These are phyloP conservation scores for Xylaria arbuscula DNA, from an alignment of 2,329 filamentous ascomycete genomes.

Conservation along the genomic window DNA sequence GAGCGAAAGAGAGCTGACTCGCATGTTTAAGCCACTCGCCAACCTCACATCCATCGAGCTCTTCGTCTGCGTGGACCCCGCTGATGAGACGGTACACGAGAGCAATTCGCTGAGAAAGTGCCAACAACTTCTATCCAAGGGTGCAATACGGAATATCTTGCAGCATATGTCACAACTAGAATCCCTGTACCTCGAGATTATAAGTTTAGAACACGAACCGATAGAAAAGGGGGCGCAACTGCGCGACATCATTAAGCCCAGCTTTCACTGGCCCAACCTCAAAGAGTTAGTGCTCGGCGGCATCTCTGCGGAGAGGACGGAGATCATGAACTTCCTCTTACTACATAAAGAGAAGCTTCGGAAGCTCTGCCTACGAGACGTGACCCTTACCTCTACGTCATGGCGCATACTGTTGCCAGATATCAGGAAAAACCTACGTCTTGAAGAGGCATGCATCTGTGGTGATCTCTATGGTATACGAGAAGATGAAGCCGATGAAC, in stretches of 20 bases:
- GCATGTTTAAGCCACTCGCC: conserved; percentile 40
- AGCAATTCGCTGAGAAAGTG: conserved; percentile 34
- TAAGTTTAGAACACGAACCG: conserved; percentile 21
- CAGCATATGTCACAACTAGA: conserved; percentile 42
- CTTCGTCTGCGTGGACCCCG: conserved; percentile 37
- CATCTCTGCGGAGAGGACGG: conserved; percentile 41
- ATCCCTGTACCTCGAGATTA: conserved; percentile 42
- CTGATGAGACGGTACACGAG: conserved; percentile 22
- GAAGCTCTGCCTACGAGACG: conserved; percentile 43
- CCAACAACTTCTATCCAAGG: conserved; percentile 37
- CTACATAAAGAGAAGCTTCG: conserved; percentile 45
- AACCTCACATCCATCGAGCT: conserved; percentile 44
- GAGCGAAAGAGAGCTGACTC: conserved; percentile 32
- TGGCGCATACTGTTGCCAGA: conserved; percentile 44
- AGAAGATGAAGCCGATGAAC: conserved; percentile 34
- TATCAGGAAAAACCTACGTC: conserved; percentile 42
- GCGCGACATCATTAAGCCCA: conserved; percentile 42
- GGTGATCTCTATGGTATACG: conserved; percentile 41
- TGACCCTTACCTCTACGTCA: conserved; percentile 42
- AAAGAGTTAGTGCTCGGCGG: conserved; percentile 41
- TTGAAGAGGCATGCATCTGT: conserved; percentile 45
- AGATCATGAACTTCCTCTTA: conserved; percentile 42
- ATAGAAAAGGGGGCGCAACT: conserved; percentile 34
- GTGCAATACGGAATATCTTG: conserved; percentile 43
- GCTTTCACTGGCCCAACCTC: conserved; percentile 44